phyloP scores from a whole-genome alignment of 2,329 filamentous ascomycete genomes.

The Ceratocystis ficicola region DNA sequence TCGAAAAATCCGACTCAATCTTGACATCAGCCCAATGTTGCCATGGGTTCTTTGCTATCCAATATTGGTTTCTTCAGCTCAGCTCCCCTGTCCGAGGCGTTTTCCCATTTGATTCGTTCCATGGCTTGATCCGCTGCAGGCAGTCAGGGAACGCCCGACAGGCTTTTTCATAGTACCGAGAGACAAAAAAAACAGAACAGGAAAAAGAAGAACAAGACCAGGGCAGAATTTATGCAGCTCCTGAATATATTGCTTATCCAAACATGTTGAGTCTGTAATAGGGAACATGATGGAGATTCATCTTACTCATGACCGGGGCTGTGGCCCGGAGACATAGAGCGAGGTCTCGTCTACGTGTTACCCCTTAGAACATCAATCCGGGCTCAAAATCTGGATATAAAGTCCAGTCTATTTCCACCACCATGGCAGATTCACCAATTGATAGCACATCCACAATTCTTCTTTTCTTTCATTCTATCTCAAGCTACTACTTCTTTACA shows the following conservation, averaged over 20 bases:
- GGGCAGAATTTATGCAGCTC: neutral
- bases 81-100: neutral
- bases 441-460: neutral
- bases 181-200: neutral
- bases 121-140: neutral
- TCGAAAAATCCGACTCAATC: neutral
- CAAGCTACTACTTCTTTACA: neutral
- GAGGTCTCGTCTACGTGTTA: neutral
- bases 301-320: neutral
- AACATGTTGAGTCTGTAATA: slow-evolving; percentile 2
- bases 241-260: neutral
- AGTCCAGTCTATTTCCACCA: neutral
- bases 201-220: neutral
- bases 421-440: neutral
- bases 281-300: slow-evolving; percentile 1
- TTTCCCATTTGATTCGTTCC: neutral
- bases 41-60: neutral
- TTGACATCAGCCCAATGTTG: neutral
- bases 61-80: neutral
- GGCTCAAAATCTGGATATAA: neutral
- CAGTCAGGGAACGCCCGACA: neutral
- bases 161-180: neutral
- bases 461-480: neutral
- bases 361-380: neutral
- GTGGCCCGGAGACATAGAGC: neutral